Conservation (phyloP, 1,284 basidiomycete genomes). For the Polyporus tsugae region DNA sequence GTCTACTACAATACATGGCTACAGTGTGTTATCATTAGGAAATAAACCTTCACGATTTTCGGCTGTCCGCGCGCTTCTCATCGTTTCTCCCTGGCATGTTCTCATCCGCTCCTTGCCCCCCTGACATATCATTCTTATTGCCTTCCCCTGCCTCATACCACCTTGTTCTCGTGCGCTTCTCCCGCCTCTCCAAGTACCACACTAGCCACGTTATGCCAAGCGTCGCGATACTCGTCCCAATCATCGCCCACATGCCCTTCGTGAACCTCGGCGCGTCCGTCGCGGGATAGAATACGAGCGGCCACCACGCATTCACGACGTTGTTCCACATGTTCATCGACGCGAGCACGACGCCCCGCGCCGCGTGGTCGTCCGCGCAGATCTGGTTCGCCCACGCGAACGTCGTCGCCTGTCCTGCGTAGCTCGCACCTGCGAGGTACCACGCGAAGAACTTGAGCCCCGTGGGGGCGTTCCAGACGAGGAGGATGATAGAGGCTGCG, state of each 20-base stretch:
- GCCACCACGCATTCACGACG: constrained; percentile 76
- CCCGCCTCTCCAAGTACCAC: constrained; percentile 62
- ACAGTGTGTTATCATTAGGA: background rate
- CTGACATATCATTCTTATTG: background rate
- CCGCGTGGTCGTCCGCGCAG: constrained; percentile 71
- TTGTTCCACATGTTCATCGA: constrained; percentile 84
- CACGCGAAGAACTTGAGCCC: constrained; percentile 75
- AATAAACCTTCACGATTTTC: background rate
- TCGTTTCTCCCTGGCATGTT: constrained; percentile 9
- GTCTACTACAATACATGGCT: background rate
- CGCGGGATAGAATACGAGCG: constrained; percentile 71
- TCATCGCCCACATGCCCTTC: constrained; percentile 74
- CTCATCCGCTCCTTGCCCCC: constrained; percentile 13
- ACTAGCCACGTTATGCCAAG: constrained; percentile 62
- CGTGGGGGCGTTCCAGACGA: constrained; percentile 63
- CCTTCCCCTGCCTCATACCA: constrained; percentile 10
- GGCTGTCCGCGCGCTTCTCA: constrained; percentile 19
- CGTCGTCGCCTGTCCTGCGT: constrained; percentile 73
- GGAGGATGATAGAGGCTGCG: constrained; percentile 62
- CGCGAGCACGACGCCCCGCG: constrained; percentile 70
- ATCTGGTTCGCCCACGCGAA: constrained; percentile 81
- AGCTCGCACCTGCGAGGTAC: constrained; percentile 70
- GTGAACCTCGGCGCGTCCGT: constrained; percentile 70
- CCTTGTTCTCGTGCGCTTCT: constrained; percentile 33
- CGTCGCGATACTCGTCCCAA: constrained; percentile 64